A percentile compares a stretch with the other conserved stretches of the same genome.
Evolutionary conservation across 2,329 filamentous ascomycete genomes (phyloP).

Genomic region (Ophiostoma populinum): DNA sequence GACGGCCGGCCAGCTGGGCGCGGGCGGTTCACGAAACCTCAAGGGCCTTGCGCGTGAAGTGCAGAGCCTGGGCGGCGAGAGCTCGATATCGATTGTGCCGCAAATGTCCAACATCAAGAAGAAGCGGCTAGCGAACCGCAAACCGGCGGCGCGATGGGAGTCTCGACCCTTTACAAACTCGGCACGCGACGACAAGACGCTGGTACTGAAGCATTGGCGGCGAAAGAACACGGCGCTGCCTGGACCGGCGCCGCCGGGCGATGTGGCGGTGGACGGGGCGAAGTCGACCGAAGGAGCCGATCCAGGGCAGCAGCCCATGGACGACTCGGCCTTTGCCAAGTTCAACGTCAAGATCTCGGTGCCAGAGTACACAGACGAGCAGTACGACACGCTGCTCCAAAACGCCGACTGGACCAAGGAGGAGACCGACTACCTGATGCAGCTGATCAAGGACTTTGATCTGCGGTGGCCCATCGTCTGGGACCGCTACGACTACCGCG

Average conservation of each 20-base stretch:
- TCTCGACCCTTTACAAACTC: slow-evolving; percentile 58
- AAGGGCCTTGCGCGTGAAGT: slow-evolving; percentile 50
- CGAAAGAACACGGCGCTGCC: slow-evolving; percentile 16
- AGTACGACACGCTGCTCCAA: slow-evolving; percentile 62
- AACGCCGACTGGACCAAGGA: slow-evolving; percentile 72
- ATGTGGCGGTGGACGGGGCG: background rate
- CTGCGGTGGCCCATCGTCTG: slow-evolving; percentile 81
- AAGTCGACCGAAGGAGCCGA: background rate
- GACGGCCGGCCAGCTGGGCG: slow-evolving; percentile 30
- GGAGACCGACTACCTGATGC: slow-evolving; percentile 84
- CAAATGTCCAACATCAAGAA: slow-evolving; percentile 41
- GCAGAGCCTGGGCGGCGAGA: slow-evolving; percentile 47
- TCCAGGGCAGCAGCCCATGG: slow-evolving; percentile 17
- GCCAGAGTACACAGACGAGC: slow-evolving; percentile 70
- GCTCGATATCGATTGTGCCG: slow-evolving; percentile 49
- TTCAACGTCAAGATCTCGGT: slow-evolving; percentile 71
- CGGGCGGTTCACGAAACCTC: slow-evolving; percentile 25
- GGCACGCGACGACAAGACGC: slow-evolving; percentile 47
- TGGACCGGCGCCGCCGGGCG: background rate
- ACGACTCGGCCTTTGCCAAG: slow-evolving; percentile 59
- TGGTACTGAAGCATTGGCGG: slow-evolving; percentile 69
- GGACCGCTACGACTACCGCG: slow-evolving; percentile 72
- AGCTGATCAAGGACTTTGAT: slow-evolving; percentile 59
- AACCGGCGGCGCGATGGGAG: slow-evolving; percentile 46
- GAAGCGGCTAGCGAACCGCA: slow-evolving; percentile 33